Base-by-base conservation (phyloP, 108 stramenopile species). In the Schizochytrium sp. region DNA sequence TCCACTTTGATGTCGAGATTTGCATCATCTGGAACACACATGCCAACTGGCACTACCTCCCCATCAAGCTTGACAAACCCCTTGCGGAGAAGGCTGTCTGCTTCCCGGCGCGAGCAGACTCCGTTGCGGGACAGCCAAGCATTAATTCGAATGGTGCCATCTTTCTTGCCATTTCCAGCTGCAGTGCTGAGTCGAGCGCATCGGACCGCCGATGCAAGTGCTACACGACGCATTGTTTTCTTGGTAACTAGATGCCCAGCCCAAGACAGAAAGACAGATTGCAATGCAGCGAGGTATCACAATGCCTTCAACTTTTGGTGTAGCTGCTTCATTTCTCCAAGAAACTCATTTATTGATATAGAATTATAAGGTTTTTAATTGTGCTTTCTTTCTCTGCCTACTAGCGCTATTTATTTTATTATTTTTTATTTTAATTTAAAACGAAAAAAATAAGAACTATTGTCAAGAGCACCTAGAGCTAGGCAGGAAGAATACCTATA, bases 101-200 rank as follows among this genome's bases (percentile, higher is more conserved):
- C 76, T 42, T 83, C 76, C 10, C 15, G 15, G 10, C 76, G 5
- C 1, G 76, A 83, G 76, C 76, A 83, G 10, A 83, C 15, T 17
- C 76, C 76, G 13, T 83, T n/a, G 15, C 13, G 76, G 50, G 76
- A 47, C 76, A 83, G 53, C 76, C 76, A 83, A 47, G 50, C 12
- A 2, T 49, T 83, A 13, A 83, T 53, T n/a, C 53, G 76, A 28
- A 28, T 28, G 17, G 2, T 83, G 76, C 76, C 53, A 5, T 17
- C 45, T 28, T 8, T 28, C 13, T 50, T 50, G 50, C 17, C 64
- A 7, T 64, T 64, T 17, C 57, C 17, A 10, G 57, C 57, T 38
- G 41, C 7, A 42, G 61, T 4, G 15, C 10, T 42, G 61, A 8
- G 40, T 38, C 64, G 44, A 7, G 44, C 10, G 3, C 19, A 38